Percentiles rank a stretch among this genome's conserved stretches.
phyloP scores from a whole-genome alignment of 2,329 filamentous ascomycete species.

The Trichophyton benhamiae region DNA sequence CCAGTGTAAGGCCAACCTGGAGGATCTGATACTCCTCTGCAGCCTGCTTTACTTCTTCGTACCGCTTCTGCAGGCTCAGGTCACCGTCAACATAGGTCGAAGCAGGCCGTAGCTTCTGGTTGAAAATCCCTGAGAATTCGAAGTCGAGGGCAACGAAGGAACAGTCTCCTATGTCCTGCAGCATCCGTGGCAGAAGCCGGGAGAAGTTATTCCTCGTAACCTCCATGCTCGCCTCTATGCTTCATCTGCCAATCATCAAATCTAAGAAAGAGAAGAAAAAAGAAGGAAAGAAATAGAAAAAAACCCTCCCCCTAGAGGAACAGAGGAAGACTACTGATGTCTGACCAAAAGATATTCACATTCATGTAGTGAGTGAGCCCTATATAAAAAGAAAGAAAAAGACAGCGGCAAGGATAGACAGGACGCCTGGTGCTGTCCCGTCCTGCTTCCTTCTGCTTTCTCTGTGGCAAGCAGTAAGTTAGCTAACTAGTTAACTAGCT shows the following conservation, averaged over 20 bases:
- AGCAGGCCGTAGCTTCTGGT: constrained; percentile 22
- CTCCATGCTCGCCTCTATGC: constrained; percentile 39
- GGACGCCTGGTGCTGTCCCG: neutral
- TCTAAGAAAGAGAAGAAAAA: neutral
- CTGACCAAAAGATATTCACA: neutral
- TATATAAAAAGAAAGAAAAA: neutral
- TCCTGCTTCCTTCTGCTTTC: neutral
- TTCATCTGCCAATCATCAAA: neutral
- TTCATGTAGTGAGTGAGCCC: neutral
- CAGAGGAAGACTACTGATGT: neutral
- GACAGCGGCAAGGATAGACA: neutral
- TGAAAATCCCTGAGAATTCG: constrained; percentile 53
- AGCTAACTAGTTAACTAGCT: neutral
- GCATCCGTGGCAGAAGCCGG: constrained; percentile 41
- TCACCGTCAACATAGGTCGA: constrained; percentile 28
- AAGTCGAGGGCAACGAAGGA: constrained; percentile 54
- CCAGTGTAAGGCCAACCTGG: constrained; percentile 55
- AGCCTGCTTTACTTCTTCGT: constrained; percentile 47
- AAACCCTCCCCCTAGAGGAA: neutral
- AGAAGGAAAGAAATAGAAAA: neutral
- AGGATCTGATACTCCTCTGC: constrained; percentile 53
- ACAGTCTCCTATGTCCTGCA: constrained; percentile 46
- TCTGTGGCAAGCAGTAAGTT: neutral
- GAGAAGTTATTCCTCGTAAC: constrained; percentile 41
- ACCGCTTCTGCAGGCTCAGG: constrained; percentile 47